Base-by-base conservation (phyloP, 495 filamentous ascomycete genomes). In the Hypoxylon fragiforme region DNA sequence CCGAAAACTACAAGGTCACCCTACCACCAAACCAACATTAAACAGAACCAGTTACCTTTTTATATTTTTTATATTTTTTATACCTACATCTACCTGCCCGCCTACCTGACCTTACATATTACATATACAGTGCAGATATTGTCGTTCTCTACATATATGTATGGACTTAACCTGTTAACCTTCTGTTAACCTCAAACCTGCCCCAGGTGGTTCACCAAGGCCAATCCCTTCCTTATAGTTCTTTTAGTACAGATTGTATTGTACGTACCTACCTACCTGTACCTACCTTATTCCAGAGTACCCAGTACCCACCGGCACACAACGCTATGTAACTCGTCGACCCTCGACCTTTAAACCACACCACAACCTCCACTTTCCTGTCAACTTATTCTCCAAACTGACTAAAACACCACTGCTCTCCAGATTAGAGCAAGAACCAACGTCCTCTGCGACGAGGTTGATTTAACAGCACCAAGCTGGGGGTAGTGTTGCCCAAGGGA, bases 331-430 rank as follows among this genome's bases (percentile, higher is more conserved):
- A 54, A 60, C 50, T 54, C 50, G 50, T 54, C 50, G 32, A 40
- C 40, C 30, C 41, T 55, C 47, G 42, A 53, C 41, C 36, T 46
- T n/a, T 46, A 44, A 51, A 56, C 24, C 36, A 45, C 51, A 37
- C 39, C 38, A 43, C 50, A 55, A 52, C 51, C 58, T 62, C 58
- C 58, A 52, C 51, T 56, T 62, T 54, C 57, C 45, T 45, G 46
- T 53, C 58, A 52, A 51, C 58, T 56, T 24, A 44, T 44, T 52
- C 47, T 44, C 52, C 58, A 52, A 62, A 46, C 48, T 22, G 20
- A 12, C 50, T 34, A 35, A 49, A 50, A 4, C 51, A 40, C 35
- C 58, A 43, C 52, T 56, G 51, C 40, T 14, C 30, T 12, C 31
- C 41, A 31, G 49, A 15, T 9, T 9, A 56, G 51, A 62, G 46